Evolutionary conservation across 2,329 filamentous ascomycete genomes (phyloP).

Genomic region (Aspergillus sp.): DNA sequence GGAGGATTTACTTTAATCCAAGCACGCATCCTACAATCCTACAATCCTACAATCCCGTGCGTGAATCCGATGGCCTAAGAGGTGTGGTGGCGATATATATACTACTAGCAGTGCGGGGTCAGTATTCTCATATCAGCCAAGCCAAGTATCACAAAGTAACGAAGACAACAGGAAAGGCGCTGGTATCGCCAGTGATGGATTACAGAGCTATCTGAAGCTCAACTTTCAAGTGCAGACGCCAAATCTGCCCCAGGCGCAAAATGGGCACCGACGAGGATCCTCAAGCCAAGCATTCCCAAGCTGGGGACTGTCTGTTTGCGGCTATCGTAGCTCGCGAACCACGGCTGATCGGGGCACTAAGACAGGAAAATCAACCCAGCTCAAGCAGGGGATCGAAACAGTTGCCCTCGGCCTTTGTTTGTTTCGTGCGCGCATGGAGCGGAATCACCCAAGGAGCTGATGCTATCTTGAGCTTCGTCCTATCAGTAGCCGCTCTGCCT

Average conservation of each 20-base stretch:
- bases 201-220: not conserved
- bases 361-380: not conserved
- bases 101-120: not conserved
- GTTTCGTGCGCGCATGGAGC: not conserved
- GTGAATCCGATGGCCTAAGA: not conserved
- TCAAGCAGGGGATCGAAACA: not conserved
- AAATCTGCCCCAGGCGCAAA: not conserved
- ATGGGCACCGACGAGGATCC: not conserved
- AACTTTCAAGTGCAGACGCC: not conserved
- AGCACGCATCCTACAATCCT: no score
- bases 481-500: not conserved
- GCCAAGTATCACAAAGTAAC: not conserved
- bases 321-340: not conserved
- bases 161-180: not conserved
- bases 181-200: not conserved
- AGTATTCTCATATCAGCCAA: not conserved
- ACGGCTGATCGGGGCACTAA: not conserved
- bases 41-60: not conserved
- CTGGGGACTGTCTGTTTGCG: not conserved
- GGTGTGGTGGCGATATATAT: not conserved
- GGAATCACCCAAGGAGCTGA: not conserved
- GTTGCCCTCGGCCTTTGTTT: not conserved
- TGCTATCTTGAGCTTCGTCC: not conserved
- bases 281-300: constrained; percentile 14
- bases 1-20: no score